A percentile compares a stretch with the other conserved stretches of the same genome.
These are phyloP conservation scores for Pestalotiopsis sp. DNA, from an alignment of 2,329 filamentous ascomycete genomes.

Conservation along the genomic window DNA sequence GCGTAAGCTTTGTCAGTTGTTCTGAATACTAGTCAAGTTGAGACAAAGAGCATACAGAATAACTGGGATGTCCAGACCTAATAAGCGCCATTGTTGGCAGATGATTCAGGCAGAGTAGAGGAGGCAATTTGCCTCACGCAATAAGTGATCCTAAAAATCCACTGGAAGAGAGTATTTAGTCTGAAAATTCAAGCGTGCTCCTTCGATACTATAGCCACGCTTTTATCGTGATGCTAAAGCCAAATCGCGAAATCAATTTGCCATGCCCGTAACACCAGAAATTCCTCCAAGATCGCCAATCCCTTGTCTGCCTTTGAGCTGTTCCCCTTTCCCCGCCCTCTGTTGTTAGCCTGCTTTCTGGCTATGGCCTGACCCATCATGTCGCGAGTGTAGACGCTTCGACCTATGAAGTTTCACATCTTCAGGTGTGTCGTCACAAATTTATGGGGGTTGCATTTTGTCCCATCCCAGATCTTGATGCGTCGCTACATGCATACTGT, in stretches of 20 bases:
- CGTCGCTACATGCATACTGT: not conserved
- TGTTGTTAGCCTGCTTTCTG: not conserved
- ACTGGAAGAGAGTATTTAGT: no score
- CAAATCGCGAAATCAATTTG: no score
- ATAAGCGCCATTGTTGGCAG: no score
- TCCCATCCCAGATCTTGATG: not conserved
- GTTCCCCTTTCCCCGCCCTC: conserved; percentile 1
- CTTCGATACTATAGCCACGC: no score
- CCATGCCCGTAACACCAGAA: no score
- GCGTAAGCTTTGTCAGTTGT: not conserved
- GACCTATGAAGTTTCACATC: conserved; percentile 12
- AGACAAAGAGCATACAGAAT: not conserved
- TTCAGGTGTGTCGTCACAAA: not conserved
- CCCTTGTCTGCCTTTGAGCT: conserved; percentile 6
- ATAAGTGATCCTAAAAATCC: not conserved
- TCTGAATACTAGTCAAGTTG: not conserved
- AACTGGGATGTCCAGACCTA: not conserved
- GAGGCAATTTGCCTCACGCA: not conserved
- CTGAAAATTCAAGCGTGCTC: no score
- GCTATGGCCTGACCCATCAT: conserved; percentile 3
- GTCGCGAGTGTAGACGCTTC: conserved; percentile 14
- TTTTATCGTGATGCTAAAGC: no score
- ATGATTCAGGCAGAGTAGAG: no score
- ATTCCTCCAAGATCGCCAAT: not conserved
- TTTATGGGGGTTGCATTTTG: not conserved